These are phyloP conservation scores for Alopecurus myosuroides DNA, from an alignment of 176 grass and related monocot genomes.

Conservation along the genomic window DNA sequence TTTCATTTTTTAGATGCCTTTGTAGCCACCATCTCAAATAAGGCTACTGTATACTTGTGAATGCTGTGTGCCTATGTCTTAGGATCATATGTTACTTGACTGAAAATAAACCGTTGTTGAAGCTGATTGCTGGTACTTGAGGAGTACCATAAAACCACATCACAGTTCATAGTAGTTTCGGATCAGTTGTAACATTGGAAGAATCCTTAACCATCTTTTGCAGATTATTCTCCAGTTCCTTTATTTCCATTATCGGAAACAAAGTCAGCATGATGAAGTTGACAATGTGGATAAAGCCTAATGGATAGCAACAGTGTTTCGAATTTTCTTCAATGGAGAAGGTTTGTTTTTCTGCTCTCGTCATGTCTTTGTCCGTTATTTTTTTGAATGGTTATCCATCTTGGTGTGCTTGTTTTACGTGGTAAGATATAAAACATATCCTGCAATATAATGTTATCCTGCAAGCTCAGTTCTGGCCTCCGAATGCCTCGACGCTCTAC, in stretches of 20 bases:
- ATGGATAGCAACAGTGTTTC: background rate
- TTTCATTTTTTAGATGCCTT: background rate
- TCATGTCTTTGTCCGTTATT: background rate
- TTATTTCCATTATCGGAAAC: conserved; percentile 48
- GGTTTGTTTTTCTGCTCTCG: background rate
- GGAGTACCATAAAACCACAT: background rate
- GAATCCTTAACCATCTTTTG: conserved; percentile 29
- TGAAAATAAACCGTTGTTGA: background rate
- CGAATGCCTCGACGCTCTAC: background rate
- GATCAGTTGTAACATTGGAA: background rate
- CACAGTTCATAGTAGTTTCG: background rate
- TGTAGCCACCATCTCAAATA: background rate
- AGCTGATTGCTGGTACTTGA: background rate
- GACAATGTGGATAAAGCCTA: conserved; percentile 33
- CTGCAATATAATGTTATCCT: background rate
- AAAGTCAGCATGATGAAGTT: conserved; percentile 1
- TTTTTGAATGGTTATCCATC: background rate
- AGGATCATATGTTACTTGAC: background rate
- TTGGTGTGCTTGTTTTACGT: background rate
- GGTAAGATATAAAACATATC: background rate
- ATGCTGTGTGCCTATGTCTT: background rate
- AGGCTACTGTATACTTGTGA: background rate
- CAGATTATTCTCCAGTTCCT: conserved; percentile 61
- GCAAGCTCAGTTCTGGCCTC: background rate
- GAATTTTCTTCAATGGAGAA: background rate